These are phyloP conservation scores for Phytophthora pisi DNA, from an alignment of 352 stramenopile species.

Conservation along the genomic window DNA sequence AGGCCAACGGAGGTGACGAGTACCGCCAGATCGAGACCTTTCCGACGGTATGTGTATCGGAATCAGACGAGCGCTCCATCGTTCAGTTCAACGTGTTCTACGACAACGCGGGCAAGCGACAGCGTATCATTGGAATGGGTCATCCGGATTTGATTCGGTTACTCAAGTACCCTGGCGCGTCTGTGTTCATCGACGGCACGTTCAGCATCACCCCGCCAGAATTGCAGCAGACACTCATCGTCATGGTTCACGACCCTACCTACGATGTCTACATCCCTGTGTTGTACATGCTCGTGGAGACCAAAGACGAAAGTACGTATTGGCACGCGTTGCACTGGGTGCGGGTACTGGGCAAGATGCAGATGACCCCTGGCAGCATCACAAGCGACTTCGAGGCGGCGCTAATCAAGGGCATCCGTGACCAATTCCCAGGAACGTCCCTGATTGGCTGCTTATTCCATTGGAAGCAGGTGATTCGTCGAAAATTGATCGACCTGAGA, in stretches of 20 bases:
- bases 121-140: constrained; percentile 5
- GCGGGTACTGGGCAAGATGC: constrained; percentile 7
- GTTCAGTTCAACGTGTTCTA: constrained; percentile 8
- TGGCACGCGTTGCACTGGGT: constrained; percentile 5
- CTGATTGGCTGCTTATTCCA: constrained; percentile 14
- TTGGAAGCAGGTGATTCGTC: constrained; percentile 11
- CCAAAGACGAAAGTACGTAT: constrained; percentile 7
- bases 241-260: constrained; percentile 4
- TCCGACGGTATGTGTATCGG: constrained; percentile 2
- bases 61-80: constrained; percentile 11
- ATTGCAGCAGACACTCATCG: not conserved
- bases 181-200: constrained; percentile 4
- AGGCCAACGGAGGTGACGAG: not conserved
- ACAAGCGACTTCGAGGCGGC: constrained; percentile 5
- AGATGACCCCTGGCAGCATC: constrained; percentile 9
- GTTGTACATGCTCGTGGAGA: not conserved
- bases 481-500: constrained; percentile 5
- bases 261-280: constrained; percentile 11
- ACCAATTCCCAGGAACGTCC: not conserved
- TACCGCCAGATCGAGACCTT: constrained; percentile 3
- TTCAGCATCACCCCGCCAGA: not conserved
- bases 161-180: constrained; percentile 4
- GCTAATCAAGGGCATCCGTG: constrained; percentile 1
- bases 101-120: not conserved
- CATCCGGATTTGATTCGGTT: constrained; percentile 7